phyloP scores from a whole-genome alignment of 768 basidiomycete genomes.

The Heimioporus sp. region DNA sequence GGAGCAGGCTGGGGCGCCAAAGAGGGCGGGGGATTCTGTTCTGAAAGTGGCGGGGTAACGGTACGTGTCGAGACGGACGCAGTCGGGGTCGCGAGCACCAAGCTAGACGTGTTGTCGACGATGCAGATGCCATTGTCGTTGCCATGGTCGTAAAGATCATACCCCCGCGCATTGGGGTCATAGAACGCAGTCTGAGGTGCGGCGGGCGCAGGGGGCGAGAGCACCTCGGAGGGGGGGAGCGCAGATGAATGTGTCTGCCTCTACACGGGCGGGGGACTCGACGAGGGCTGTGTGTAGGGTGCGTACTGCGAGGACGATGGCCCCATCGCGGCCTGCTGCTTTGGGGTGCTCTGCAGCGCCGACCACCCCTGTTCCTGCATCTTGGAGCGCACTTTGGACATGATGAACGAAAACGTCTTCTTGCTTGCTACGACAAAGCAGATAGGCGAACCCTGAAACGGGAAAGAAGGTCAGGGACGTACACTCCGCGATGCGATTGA shows the following conservation, averaged over 20 bases:
- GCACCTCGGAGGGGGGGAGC: constrained; percentile 13
- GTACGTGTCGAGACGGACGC: not conserved
- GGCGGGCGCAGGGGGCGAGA: not conserved
- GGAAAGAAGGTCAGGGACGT: constrained; percentile 22
- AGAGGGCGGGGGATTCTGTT: not conserved
- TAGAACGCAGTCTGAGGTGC: constrained; percentile 31
- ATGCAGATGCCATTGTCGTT: constrained; percentile 11
- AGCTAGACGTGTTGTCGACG: not conserved
- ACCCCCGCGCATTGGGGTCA: constrained; percentile 33
- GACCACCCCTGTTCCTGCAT: constrained; percentile 55
- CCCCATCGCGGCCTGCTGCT: too few relatives aligned
- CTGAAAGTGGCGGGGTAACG: not conserved
- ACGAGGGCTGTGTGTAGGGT: constrained; percentile 2
- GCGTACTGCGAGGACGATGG: too few relatives aligned
- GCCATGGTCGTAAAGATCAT: constrained; percentile 24
- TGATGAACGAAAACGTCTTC: constrained; percentile 68
- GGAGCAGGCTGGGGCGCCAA: constrained; percentile 10
- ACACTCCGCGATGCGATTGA: constrained; percentile 80
- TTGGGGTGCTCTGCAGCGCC: constrained; percentile 7
- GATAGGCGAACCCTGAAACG: not conserved
- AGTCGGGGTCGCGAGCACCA: not conserved
- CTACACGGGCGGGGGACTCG: not conserved
- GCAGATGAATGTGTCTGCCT: constrained; percentile 6
- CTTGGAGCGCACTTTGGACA: constrained; percentile 81
- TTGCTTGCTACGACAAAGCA: constrained; percentile 55